A percentile compares a stretch with the other conserved stretches of the same genome.
phyloP scores from a whole-genome alignment of 345 rosid species.

The Diplotaxis tenuifolia region DNA sequence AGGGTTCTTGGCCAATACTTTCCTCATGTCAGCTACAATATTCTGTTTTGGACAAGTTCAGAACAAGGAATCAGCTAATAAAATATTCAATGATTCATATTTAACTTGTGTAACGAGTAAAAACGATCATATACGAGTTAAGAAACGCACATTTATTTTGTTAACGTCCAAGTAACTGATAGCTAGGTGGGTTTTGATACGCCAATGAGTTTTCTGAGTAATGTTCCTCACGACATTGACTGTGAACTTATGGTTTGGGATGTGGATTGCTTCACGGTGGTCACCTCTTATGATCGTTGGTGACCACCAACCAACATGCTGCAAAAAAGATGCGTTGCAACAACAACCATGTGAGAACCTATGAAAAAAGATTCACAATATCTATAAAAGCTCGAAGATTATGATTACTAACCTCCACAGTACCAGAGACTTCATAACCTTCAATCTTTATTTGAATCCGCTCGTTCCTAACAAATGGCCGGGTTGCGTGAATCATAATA shows the following conservation, averaged over 20 bases:
- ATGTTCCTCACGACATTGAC: slow-evolving; percentile 80
- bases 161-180: slow-evolving; percentile 77
- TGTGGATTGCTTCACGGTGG: slow-evolving; percentile 87
- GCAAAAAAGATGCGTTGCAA: not conserved
- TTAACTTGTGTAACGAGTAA: not conserved
- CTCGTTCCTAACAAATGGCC: slow-evolving; percentile 83
- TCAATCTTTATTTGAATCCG: slow-evolving; percentile 97
- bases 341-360: not conserved
- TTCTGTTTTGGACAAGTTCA: slow-evolving; percentile 41
- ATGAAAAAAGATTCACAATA: slow-evolving; percentile 1
- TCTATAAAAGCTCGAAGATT: slow-evolving; percentile 15
- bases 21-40: slow-evolving; percentile 84
- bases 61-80: slow-evolving; percentile 3
- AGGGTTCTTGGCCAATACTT: slow-evolving; percentile 83
- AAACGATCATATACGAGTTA: not conserved
- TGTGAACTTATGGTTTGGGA: slow-evolving; percentile 83
- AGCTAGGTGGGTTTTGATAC: slow-evolving; percentile 78
- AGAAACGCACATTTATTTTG: slow-evolving; percentile 56
- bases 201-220: slow-evolving; percentile 88
- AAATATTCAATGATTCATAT: not conserved
- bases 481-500: slow-evolving; percentile 88
- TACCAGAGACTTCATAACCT: slow-evolving; percentile 97
- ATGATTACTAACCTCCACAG: slow-evolving; percentile 79
- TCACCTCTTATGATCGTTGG: slow-evolving; percentile 83
- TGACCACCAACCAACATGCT: slow-evolving; percentile 91